These are phyloP conservation scores for Cercospora berteroae DNA, from an alignment of 2,329 filamentous ascomycete genomes.

Conservation along the genomic window DNA sequence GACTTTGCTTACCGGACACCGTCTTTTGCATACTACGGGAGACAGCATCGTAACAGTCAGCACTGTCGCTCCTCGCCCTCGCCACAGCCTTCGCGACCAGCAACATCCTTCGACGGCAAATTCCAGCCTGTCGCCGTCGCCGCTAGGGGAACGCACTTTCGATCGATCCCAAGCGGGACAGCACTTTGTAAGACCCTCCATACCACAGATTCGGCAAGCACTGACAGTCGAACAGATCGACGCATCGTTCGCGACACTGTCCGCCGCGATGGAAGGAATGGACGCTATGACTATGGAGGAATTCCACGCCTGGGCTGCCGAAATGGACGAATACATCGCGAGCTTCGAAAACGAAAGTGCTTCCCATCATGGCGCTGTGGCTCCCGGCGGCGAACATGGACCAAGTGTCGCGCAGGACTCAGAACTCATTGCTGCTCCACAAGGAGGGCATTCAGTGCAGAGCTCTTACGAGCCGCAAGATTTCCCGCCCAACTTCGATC, in stretches of 20 bases:
- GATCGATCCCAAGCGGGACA: neutral
- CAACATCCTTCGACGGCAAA: neutral
- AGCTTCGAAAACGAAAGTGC: neutral
- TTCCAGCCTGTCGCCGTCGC: neutral
- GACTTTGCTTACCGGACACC: neutral
- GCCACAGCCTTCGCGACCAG: neutral
- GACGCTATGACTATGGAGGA: neutral
- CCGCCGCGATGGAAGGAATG: neutral
- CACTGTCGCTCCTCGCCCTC: neutral
- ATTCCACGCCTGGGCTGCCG: neutral
- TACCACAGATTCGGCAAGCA: neutral
- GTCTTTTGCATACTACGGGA: too few species aligned
- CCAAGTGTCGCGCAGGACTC: too few species aligned
- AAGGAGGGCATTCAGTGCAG: too few species aligned
- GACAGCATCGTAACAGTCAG: too few species aligned
- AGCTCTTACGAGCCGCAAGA: too few species aligned
- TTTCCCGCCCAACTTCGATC: too few species aligned
- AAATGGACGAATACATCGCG: neutral
- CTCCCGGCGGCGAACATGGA: too few species aligned
- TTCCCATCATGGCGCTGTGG: too few species aligned
- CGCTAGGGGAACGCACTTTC: neutral
- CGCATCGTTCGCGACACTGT: neutral
- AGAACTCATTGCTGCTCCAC: too few species aligned
- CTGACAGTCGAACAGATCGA: neutral
- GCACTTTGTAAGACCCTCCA: neutral